These are phyloP conservation scores for Plasmodium ovale DNA, from an alignment of 169 alveolate genomes.

Conservation along the genomic window DNA sequence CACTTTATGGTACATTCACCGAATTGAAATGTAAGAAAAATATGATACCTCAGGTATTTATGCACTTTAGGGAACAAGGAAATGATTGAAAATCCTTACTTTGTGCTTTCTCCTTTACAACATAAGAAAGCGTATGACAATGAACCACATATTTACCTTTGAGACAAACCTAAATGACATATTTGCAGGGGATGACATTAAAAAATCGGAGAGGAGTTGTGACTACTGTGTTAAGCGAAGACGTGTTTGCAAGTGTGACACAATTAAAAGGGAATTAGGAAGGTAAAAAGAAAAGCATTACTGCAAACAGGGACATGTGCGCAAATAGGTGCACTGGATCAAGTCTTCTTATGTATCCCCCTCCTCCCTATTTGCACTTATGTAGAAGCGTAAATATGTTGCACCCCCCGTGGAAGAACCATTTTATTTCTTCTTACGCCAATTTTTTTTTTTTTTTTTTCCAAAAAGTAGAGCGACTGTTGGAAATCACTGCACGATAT, in stretches of 20 bases:
- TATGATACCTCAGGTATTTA: neutral
- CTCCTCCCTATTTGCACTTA: neutral
- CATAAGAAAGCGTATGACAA: slow-evolving; percentile 11
- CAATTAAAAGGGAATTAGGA: slow-evolving; percentile 67
- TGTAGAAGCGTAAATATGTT: too few species aligned
- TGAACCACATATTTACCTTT: slow-evolving; percentile 58
- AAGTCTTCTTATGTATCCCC: too few species aligned
- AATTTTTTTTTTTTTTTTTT: too few species aligned
- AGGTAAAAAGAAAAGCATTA: slow-evolving; percentile 16
- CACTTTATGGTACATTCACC: too few species aligned
- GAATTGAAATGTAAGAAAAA: neutral
- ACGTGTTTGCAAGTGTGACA: slow-evolving; percentile 71
- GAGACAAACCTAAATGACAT: slow-evolving; percentile 65
- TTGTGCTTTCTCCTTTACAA: neutral
- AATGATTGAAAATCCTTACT: neutral
- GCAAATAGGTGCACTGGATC: too few species aligned
- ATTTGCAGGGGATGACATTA: slow-evolving; percentile 50
- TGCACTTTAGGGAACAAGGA: neutral
- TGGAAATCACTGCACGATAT: too few species aligned
- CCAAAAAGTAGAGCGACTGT: too few species aligned
- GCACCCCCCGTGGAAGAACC: too few species aligned
- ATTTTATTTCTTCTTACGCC: too few species aligned
- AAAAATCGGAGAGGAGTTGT: slow-evolving; percentile 47
- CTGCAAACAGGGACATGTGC: neutral
- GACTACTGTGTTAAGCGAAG: slow-evolving; percentile 62